Evolutionary conservation across 83 land plant genomes (phyloP).

Genomic region (Thuja plicata): DNA sequence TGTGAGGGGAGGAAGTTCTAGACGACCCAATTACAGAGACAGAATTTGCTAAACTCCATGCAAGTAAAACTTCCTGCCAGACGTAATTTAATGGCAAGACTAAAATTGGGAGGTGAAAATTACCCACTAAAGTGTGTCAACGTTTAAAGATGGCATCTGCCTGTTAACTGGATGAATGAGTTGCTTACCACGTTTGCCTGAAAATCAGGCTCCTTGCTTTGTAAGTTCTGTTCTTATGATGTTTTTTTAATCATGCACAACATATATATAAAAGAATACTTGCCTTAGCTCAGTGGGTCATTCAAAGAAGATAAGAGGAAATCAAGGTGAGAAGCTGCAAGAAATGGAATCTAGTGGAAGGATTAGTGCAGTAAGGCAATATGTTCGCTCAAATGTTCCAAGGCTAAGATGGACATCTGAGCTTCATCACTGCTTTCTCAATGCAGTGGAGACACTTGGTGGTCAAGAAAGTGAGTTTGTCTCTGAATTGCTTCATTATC

Average conservation of each 20-base stretch:
- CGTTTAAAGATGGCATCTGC: not conserved
- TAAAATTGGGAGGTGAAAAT: not conserved
- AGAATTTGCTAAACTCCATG: not conserved
- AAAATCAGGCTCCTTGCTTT: not conserved
- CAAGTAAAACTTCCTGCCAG: not conserved
- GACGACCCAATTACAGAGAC: not conserved
- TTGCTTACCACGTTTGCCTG: not conserved
- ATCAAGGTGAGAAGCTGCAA: not conserved
- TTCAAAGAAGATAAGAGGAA: not conserved
- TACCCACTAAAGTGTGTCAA: not conserved
- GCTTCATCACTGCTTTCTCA: constrained; percentile 69
- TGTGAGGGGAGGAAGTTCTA: not conserved
- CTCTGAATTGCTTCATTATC: not conserved
- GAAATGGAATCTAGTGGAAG: constrained; percentile 12
- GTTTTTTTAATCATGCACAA: not conserved
- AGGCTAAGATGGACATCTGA: constrained; percentile 75
- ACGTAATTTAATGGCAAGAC: not conserved
- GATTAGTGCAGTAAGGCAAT: constrained; percentile 40
- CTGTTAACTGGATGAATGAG: not conserved
- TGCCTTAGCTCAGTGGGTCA: not conserved
- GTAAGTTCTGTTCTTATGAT: not conserved
- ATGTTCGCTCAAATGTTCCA: constrained; percentile 63
- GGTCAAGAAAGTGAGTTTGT: constrained; percentile 60
- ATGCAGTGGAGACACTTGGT: constrained; percentile 59
- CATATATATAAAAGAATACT: not conserved